Base-by-base conservation (phyloP, 495 filamentous ascomycete genomes). In the Penicillium canariense region DNA sequence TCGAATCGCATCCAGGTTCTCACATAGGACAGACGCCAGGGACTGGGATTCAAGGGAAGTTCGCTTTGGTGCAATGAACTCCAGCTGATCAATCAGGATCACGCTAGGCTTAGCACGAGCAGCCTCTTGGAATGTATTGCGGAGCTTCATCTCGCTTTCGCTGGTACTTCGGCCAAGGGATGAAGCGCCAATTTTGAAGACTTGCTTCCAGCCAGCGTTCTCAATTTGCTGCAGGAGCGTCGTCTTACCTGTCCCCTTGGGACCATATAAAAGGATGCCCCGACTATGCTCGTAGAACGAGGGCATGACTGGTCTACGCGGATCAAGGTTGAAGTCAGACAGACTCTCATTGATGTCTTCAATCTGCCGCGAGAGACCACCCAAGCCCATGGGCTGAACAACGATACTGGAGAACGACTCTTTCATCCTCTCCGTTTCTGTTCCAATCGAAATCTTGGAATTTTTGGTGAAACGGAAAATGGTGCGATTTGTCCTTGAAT, bases 181-280 rank as follows among this genome's bases (percentile, higher is more conserved):
- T 49, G 83, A 79, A 26, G 73, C 77, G 34, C 80, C 76, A 31
- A 95, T 76, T 23, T 71, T 76, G 46, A 86, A 79, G 5, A 88
- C 79, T 52, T 79, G 82, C 17, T 81, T 83, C 87, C 87, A 95
- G 50, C 82, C 79, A 8, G 83, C 80, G n/a, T 71, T 69, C 17
- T 81, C 78, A n/a, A 95, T 79, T 47, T 81, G 79, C 25, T 83
- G 63, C 2, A 96, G 69, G 12, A 96, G 72, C 52, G 86, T 73
- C 14, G 83, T 85, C 68, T 95, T 96, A 2, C 91, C 91, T 0
- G 87, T 94, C 54, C 94, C 87, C 59, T 88, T 84, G 46, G 88
- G 82, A 39, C 94, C 90, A 72, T 94, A 84, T 38, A 98, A 75
- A 54, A 96, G 72, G 43, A 94, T 81, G 27, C 84, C 79, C 34